phyloP scores from a whole-genome alignment of 2,329 filamentous ascomycete species.

The Cercospora zeina region DNA sequence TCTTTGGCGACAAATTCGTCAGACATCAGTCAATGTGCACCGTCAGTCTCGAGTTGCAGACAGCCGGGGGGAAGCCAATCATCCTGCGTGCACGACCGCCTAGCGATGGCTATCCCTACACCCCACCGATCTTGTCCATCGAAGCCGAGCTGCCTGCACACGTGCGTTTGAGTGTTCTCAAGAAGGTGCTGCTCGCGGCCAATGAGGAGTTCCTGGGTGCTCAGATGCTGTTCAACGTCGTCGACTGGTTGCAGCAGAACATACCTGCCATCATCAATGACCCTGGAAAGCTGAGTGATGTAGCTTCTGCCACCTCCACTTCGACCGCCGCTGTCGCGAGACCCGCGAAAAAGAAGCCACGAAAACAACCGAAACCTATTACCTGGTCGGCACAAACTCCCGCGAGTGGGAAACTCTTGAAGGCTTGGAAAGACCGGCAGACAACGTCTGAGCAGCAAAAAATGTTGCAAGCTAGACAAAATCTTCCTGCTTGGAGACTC shows the following conservation, averaged over 20 bases:
- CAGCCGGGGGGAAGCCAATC: constrained; percentile 48
- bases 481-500: constrained; percentile 84
- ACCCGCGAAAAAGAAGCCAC: constrained; percentile 39
- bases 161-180: constrained; percentile 84
- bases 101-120: constrained; percentile 66
- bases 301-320: constrained; percentile 71
- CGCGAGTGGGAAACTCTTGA: constrained; percentile 59
- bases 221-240: constrained; percentile 85
- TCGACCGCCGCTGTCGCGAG: constrained; percentile 44
- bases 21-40: constrained; percentile 60
- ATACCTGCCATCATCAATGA: constrained; percentile 79
- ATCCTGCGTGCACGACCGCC: constrained; percentile 69
- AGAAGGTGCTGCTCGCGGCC: constrained; percentile 71
- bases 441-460: constrained; percentile 64
- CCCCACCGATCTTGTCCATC: constrained; percentile 68
- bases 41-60: constrained; percentile 62
- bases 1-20: constrained; percentile 74
- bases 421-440: constrained; percentile 70
- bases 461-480: constrained; percentile 72
- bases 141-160: constrained; percentile 76
- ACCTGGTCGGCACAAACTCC: constrained; percentile 61
- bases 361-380: constrained; percentile 56
- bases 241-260: constrained; percentile 88
- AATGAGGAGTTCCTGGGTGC: constrained; percentile 72
- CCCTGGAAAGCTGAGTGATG: constrained; percentile 79